A percentile compares a stretch with the other conserved stretches of the same genome.
Evolutionary conservation across 2,329 filamentous ascomycete species (phyloP).

Genomic region (Alternaria viburni): DNA sequence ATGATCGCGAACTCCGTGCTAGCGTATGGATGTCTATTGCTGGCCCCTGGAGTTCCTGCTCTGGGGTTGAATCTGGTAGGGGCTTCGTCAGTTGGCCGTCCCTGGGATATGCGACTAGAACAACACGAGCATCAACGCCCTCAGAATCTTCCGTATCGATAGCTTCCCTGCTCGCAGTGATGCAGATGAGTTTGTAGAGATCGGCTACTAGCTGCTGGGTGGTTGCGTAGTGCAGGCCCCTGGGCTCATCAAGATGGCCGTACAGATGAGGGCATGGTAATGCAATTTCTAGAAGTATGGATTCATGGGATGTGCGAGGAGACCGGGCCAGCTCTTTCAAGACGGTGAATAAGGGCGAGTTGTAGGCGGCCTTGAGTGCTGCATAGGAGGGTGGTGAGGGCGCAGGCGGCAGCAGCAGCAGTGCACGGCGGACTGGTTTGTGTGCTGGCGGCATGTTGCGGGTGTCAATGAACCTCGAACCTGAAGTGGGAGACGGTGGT

Average conservation of each 20-base stretch:
- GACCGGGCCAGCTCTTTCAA: conserved; percentile 49
- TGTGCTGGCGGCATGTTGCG: conserved; percentile 37
- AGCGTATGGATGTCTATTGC: conserved; percentile 58
- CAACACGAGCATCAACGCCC: conserved; percentile 76
- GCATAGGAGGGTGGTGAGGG: conserved; percentile 49
- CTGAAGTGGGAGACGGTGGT: background rate
- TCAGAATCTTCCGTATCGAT: conserved; percentile 69
- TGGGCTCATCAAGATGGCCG: conserved; percentile 57
- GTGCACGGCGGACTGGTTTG: conserved; percentile 27
- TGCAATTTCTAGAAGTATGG: conserved; percentile 63
- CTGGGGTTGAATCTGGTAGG: conserved; percentile 30
- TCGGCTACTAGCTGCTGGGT: conserved; percentile 76
- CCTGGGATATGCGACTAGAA: conserved; percentile 70
- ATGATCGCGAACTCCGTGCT: conserved; percentile 60
- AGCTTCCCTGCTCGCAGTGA: conserved; percentile 69
- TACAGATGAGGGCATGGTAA: conserved; percentile 68
- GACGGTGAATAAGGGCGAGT: conserved; percentile 50
- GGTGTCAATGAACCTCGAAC: background rate
- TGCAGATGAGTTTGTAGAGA: conserved; percentile 78
- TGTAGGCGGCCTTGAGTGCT: conserved; percentile 52
- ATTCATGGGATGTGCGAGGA: conserved; percentile 32
- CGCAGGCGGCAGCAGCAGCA: conserved; percentile 55
- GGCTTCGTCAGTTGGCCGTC: conserved; percentile 33
- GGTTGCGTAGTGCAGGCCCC: conserved; percentile 67
- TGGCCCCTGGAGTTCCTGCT: conserved; percentile 53